A percentile compares a stretch with the other conserved stretches of the same genome.
phyloP scores from a whole-genome alignment of 805 yeast species.

The Hanseniaspora meyeri region DNA sequence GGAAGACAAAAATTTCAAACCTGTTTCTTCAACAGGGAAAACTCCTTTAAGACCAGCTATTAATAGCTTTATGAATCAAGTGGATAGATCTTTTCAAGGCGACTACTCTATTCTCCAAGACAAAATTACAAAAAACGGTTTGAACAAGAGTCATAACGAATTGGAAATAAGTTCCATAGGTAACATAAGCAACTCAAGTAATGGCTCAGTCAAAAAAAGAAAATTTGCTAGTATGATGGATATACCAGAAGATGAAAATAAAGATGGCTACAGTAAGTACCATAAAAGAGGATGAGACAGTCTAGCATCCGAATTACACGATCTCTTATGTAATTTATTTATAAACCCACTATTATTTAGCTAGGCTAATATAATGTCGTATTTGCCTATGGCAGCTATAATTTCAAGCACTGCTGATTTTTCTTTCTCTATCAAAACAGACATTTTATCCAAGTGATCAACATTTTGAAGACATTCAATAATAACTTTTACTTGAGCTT shows the following conservation, averaged over 20 bases:
- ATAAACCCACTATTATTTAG: not conserved
- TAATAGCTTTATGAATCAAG: not conserved
- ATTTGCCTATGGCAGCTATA: conserved; percentile 38
- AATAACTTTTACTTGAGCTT: not conserved
- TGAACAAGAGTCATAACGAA: not conserved
- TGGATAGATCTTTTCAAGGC: not conserved
- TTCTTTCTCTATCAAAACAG: conserved; percentile 54
- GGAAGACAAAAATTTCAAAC: conserved; percentile 15
- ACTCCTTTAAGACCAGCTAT: conserved; percentile 16
- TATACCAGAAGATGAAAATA: not conserved
- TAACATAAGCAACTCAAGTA: not conserved
- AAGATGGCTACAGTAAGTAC: not conserved
- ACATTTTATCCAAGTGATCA: conserved; percentile 51
- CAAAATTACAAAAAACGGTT: not conserved
- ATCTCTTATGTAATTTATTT: not conserved
- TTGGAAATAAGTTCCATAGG: not conserved
- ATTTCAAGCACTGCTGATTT: conserved; percentile 42
- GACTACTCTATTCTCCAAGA: conserved; percentile 9
- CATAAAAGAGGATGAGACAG: not conserved
- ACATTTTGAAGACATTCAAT: conserved; percentile 38
- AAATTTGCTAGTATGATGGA: conserved; percentile 1
- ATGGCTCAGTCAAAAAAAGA: conserved; percentile 5
- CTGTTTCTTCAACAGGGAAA: conserved; percentile 18
- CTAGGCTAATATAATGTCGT: conserved; percentile 31
- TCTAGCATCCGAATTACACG: not conserved